Base-by-base conservation (phyloP, 805 yeast genomes). In the Yarrowia sp. region DNA sequence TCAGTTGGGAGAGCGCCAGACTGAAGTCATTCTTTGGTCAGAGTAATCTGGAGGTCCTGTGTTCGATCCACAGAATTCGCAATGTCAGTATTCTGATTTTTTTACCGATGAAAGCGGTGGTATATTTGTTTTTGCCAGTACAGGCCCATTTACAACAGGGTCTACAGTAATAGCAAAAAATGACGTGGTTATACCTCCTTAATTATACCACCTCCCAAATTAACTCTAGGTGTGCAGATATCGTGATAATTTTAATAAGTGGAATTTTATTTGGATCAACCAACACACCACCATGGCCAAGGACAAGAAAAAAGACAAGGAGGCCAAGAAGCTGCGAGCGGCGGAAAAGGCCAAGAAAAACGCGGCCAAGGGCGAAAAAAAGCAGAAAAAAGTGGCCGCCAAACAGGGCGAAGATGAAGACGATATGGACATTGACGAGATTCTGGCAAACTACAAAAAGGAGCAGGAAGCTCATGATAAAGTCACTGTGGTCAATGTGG, bases 281-380 rank as follows among this genome's bases (percentile, higher is more conserved):
- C 24, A 8, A 17, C 10, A 19, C 26, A 30, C 14, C 32, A 30
- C 24, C 33, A 54, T 54, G 61, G 61, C 61, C 17, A 54, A 54
- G 98, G 98, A 93, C 16, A 93, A 92, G 67, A 91, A 90, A 77
- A 90, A 91, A 75, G 86, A 90, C 69, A 92, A 91, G 75, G 97
- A 90, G 54, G 90, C 96, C 70, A 91, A 91, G 76, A 92, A 91
- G 82, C 96, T 95, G 22, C 84, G 96, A 54, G 79, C 88, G 30
- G 96, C 93, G 38, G 90, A 84, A 68, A 93, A 93, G 78, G 85
- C 83, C 67, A 86, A 87, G 76, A 93, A 93, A 75, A 88, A 84
- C 62, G 81, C 80, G 61, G 78, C 84, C 62, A 93, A 95, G 73
- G 86, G 95, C 9, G 95, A 86, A 48, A 70, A 74, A 8, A 92